Evolutionary conservation across 2,329 filamentous ascomycete species (phyloP).

Genomic region (Fusarium palustre): DNA sequence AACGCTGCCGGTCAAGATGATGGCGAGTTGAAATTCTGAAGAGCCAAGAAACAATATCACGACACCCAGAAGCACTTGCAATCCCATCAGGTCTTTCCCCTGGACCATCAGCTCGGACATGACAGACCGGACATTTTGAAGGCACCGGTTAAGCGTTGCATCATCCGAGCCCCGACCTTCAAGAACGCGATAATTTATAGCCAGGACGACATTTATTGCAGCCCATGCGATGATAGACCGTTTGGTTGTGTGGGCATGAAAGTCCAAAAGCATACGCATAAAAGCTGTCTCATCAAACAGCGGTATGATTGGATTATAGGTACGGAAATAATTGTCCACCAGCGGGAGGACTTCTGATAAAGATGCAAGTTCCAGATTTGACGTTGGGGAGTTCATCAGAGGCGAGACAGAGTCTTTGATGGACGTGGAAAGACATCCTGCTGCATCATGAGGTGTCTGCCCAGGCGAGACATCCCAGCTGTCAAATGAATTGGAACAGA

Average conservation of each 20-base stretch:
- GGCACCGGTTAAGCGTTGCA: conserved; percentile 40
- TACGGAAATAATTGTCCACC: conserved; percentile 40
- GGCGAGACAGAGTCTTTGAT: background rate
- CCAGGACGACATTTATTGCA: conserved; percentile 52
- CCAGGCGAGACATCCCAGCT: background rate
- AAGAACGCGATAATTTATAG: conserved; percentile 47
- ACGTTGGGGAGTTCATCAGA: background rate
- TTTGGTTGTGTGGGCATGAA: conserved; percentile 43
- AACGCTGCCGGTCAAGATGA: conserved; percentile 51
- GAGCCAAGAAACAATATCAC: conserved; percentile 51
- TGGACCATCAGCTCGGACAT: conserved; percentile 50
- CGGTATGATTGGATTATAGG: conserved; percentile 44
- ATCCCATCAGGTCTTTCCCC: conserved; percentile 47
- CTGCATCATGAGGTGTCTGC: background rate
- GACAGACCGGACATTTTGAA: conserved; percentile 49
- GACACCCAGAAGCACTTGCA: conserved; percentile 53
- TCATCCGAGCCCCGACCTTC: conserved; percentile 38
- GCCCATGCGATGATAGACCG: conserved; percentile 47
- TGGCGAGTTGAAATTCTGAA: conserved; percentile 48
- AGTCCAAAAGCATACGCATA: conserved; percentile 51
- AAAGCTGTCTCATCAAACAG: conserved; percentile 52
- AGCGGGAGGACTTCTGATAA: conserved; percentile 35
- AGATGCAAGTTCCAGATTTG: conserved; percentile 27
- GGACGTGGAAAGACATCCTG: background rate
- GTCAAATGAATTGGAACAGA: background rate